A percentile compares a stretch with the other conserved stretches of the same genome.
These are phyloP conservation scores for Geum urbanum DNA, from an alignment of 306 rosid species.

Conservation along the genomic window DNA sequence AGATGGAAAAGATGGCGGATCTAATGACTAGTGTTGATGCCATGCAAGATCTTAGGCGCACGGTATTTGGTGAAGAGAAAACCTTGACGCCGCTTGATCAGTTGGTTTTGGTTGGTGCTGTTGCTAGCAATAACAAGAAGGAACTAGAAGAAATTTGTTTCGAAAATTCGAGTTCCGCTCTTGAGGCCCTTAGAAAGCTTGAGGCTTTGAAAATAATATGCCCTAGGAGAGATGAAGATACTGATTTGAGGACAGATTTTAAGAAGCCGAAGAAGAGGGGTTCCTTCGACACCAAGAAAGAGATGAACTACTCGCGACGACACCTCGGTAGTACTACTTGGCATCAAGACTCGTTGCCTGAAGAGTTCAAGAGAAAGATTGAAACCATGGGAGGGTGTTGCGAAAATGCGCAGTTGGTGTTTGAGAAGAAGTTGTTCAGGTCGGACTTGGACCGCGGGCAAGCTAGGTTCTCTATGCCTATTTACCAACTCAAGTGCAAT, in stretches of 20 bases:
- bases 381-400: background rate
- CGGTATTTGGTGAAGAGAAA: background rate
- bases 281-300: background rate
- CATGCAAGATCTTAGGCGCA: background rate
- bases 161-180: background rate
- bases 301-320: background rate
- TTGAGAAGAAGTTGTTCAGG: background rate
- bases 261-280: background rate
- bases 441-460: background rate
- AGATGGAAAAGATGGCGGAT: background rate
- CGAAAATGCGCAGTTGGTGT: background rate
- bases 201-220: background rate
- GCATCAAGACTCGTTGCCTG: background rate
- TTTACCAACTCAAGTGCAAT: background rate
- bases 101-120: background rate
- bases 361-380: conserved; percentile 3
- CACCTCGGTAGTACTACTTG: background rate
- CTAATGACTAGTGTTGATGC: background rate
- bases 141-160: background rate
- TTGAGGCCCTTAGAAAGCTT: background rate
- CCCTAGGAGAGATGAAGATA: background rate
- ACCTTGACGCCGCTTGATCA: background rate
- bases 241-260: background rate
- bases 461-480: background rate
- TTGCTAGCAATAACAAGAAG: conserved; percentile 1